phyloP scores from a whole-genome alignment of 2,329 filamentous ascomycete genomes.

The Aspergillus melleus region DNA sequence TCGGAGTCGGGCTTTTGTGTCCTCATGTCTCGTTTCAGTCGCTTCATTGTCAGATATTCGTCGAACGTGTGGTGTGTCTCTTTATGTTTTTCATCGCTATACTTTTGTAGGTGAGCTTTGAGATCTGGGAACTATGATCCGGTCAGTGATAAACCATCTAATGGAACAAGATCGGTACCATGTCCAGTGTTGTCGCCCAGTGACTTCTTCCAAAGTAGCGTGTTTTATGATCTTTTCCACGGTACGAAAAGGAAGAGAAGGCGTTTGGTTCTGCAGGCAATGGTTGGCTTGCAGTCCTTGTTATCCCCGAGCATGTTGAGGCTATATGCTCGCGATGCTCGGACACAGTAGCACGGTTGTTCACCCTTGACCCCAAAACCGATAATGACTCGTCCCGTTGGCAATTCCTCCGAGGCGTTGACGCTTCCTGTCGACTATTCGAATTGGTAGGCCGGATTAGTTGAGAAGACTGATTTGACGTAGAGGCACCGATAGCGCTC shows the following conservation, averaged over 20 bases:
- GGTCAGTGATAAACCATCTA: background rate
- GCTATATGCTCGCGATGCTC: background rate
- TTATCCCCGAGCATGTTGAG: background rate
- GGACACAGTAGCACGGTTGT: background rate
- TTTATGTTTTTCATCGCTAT: background rate
- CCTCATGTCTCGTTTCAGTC: background rate
- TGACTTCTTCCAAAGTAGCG: conserved; percentile 2
- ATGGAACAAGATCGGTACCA: background rate
- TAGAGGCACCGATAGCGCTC: background rate
- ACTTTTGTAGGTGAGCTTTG: conserved; percentile 2
- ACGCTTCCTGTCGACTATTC: background rate
- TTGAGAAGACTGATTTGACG: background rate
- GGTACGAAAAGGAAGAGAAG: background rate
- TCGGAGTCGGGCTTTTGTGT: background rate
- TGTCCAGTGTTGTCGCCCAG: conserved; percentile 1
- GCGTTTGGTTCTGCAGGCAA: background rate
- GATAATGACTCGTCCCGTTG: background rate
- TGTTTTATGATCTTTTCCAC: conserved; percentile 2
- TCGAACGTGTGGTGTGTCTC: background rate
- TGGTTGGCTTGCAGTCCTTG: background rate
- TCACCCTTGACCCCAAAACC: background rate
- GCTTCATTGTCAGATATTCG: conserved; percentile 3
- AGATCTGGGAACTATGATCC: conserved; percentile 1
- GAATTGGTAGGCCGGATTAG: background rate
- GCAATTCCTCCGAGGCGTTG: background rate